Evolutionary conservation across 2,329 filamentous ascomycete species (phyloP).

Genomic region (Cercospora sp.): DNA sequence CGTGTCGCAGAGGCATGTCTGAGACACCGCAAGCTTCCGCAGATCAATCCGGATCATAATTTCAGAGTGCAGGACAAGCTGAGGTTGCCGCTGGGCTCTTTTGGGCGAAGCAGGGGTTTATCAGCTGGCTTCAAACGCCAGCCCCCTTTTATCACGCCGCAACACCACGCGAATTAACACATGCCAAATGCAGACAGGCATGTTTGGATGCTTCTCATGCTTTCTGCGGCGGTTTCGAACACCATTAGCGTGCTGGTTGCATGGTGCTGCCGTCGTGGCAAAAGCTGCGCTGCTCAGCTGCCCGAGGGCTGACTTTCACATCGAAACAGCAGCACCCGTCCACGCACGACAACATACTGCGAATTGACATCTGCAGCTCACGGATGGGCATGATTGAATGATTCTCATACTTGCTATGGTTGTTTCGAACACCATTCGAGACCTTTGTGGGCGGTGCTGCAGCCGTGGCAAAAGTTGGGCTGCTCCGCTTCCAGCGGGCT

Average conservation of each 20-base stretch:
- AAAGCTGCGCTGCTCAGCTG: neutral
- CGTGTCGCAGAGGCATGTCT: neutral
- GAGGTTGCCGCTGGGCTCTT: neutral
- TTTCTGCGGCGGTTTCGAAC: neutral
- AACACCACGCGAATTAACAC: neutral
- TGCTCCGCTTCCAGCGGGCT: neutral
- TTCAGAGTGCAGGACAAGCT: neutral
- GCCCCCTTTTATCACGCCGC: neutral
- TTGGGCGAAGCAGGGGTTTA: neutral
- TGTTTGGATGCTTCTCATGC: neutral
- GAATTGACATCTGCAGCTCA: neutral
- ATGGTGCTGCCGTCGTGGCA: neutral
- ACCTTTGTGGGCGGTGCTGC: neutral
- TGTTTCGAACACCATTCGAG: neutral
- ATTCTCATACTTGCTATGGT: neutral
- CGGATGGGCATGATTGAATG: neutral
- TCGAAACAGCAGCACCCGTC: neutral
- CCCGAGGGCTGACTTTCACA: neutral
- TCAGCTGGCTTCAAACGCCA: neutral
- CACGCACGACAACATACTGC: neutral
- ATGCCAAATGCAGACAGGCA: neutral
- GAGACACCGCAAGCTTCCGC: neutral
- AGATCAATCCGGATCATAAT: neutral
- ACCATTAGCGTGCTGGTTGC: neutral
- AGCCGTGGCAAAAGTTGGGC: neutral